Percentiles rank a stretch among this genome's conserved stretches.
phyloP scores from a whole-genome alignment of 1,139 yeast genomes.

The Yamadazyma sp. region DNA sequence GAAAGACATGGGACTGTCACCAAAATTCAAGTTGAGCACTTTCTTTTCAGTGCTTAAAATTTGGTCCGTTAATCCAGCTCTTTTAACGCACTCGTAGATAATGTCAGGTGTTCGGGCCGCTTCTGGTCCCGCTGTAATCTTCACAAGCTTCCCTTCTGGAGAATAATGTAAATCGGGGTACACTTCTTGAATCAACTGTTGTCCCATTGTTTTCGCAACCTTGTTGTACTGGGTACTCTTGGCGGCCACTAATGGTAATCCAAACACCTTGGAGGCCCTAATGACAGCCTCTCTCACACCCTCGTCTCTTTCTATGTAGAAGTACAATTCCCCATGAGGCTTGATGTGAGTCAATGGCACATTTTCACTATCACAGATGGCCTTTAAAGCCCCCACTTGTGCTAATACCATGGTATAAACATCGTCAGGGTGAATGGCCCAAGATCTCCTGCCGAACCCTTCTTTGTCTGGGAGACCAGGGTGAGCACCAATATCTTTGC shows the following conservation, averaged over 20 bases:
- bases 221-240: constrained; percentile 78
- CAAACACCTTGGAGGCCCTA: constrained; percentile 33
- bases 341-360: constrained; percentile 30
- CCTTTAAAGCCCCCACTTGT: constrained; percentile 40
- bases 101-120: constrained; percentile 27
- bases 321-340: constrained; percentile 39
- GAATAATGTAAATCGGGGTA: constrained; percentile 36
- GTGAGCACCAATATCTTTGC: constrained; percentile 36
- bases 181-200: constrained; percentile 33
- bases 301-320: constrained; percentile 33
- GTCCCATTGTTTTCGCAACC: constrained; percentile 67
- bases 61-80: constrained; percentile 22
- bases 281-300: constrained; percentile 33
- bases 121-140: constrained; percentile 22
- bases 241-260: constrained; percentile 66
- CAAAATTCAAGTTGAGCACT: constrained; percentile 23
- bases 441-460: constrained; percentile 37
- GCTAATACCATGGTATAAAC: constrained; percentile 32
- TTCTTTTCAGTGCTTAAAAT: constrained; percentile 20
- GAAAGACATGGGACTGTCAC: constrained; percentile 26
- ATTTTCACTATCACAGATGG: constrained; percentile 35
- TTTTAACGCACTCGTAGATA: constrained; percentile 23
- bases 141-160: constrained; percentile 26
- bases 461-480: constrained; percentile 38
- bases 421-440: constrained; percentile 34